Evolutionary conservation across 2,329 filamentous ascomycete genomes (phyloP), one percentile per base, ranked within the genome.

Genomic region (Chaetomium sp.): DNA sequence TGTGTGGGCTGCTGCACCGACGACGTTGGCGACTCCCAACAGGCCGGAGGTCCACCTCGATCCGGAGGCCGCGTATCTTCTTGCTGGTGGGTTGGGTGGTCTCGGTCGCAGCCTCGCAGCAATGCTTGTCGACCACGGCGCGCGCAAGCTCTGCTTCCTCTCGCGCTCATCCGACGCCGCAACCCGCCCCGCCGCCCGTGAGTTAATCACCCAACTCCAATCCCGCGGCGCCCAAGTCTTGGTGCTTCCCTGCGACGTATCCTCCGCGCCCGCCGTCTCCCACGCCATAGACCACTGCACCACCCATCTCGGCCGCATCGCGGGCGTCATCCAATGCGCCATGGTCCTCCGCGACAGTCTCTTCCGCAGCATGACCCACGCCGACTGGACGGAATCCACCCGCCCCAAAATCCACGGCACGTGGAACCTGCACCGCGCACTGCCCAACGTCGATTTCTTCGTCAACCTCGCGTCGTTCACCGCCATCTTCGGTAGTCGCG

Each of bases 51-150:
- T 12, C 2, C 12, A 5, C 2, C 35, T 49, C 8, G 35, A 40
- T 8, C 19, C 47, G 3, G 47, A 49, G 2, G 14, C 47, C 8
- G 60, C 66, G 0, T 75, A 75, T 52, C 57, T 74, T 1, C 54
- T 75, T 6, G 65, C 67, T 9, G 73, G 73, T 48, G 72, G 73
- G 4, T 62, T 71, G 0, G 70, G 71, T 35, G 72, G 71, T 14
- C 61, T 75, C 0, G 73, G 73, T n/a, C 63, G 62, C 37, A 65
- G 65, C 35, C 66, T 73, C 34, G 65, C 68, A 8, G 53, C 50
- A 7, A 71, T 67, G 64, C 65, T 74, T 62, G 68, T 66, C 1
- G 65, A 69, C 2, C 66, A 67, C 46, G 75, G 75, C 0, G 75
- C 75, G 2, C 64, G 66, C 14, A 60, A 69, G 44, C 61, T 77